These are phyloP conservation scores for Abrus pulchellus DNA, from an alignment of 306 rosid genomes.

Conservation along the genomic window DNA sequence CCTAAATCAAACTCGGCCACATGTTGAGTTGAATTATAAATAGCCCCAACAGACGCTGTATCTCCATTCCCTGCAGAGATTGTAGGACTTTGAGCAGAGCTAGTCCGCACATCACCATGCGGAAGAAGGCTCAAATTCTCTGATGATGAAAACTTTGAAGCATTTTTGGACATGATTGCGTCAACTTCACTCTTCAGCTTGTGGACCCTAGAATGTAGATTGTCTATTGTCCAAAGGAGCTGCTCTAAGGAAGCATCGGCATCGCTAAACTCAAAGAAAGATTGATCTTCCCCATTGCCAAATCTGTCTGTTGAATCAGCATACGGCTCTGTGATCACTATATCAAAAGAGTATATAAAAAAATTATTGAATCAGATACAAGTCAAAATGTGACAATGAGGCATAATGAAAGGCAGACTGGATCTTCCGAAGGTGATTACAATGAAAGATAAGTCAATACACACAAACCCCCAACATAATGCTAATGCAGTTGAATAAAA, in stretches of 20 bases:
- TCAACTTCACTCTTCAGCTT: constrained; percentile 72
- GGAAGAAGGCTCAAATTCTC: constrained; percentile 83
- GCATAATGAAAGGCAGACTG: constrained; percentile 26
- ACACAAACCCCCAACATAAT: constrained; percentile 31
- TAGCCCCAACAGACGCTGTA: constrained; percentile 63
- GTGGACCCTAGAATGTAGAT: constrained; percentile 71
- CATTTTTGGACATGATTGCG: constrained; percentile 65
- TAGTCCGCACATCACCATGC: constrained; percentile 73
- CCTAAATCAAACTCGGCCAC: constrained; percentile 67
- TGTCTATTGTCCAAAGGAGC: constrained; percentile 78
- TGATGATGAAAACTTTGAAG: constrained; percentile 71
- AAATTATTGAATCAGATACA: constrained; percentile 29
- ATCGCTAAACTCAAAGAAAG: constrained; percentile 61
- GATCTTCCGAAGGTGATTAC: constrained; percentile 31
- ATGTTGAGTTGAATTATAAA: constrained; percentile 60
- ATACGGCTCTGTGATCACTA: constrained; percentile 62
- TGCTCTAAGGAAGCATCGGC: constrained; percentile 69
- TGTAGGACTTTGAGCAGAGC: constrained; percentile 78
- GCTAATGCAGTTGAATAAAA: constrained; percentile 32
- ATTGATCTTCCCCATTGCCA: constrained; percentile 56
- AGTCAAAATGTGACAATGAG: constrained; percentile 45
- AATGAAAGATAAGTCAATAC: constrained; percentile 24
- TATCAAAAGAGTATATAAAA: constrained; percentile 34
- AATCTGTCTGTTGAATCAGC: constrained; percentile 62
- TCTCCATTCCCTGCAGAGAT: constrained; percentile 79